These are phyloP conservation scores for barrel medic (Medicago truncatula) DNA, from an alignment of 306 rosid genomes.

Conservation along the genomic window DNA sequence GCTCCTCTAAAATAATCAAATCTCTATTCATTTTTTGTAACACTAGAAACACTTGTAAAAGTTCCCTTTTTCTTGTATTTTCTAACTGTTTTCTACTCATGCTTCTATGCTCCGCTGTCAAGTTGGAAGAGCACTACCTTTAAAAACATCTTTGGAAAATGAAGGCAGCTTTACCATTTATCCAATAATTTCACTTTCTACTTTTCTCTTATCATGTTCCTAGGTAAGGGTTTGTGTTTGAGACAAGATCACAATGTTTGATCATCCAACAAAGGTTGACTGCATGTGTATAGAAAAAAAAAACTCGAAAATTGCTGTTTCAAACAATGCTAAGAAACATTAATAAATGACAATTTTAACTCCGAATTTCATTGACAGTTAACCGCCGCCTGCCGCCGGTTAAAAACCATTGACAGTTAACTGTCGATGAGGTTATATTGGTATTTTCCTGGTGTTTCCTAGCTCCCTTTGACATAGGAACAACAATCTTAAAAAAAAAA, in stretches of 20 bases:
- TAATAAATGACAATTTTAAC: too few relatives aligned
- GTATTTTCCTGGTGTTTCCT: too few relatives aligned
- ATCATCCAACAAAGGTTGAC: conserved; percentile 47
- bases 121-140: conserved; percentile 40
- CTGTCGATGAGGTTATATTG: too few relatives aligned
- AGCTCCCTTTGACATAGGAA: too few relatives aligned
- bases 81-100: conserved; percentile 35
- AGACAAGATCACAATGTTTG: conserved; percentile 38
- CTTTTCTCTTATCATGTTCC: conserved; percentile 44
- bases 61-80: conserved; percentile 1
- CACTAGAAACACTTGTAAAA: neutral
- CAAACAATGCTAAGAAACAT: too few relatives aligned
- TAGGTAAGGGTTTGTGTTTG: conserved; percentile 33
- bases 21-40: neutral
- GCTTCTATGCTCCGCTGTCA: conserved; percentile 40
- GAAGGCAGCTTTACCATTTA: conserved; percentile 42
- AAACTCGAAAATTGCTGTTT: too few relatives aligned
- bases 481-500: conserved; percentile 23
- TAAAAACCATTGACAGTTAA: too few relatives aligned
- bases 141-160: conserved; percentile 43
- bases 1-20: neutral
- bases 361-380: too few relatives aligned
- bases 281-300: conserved; percentile 18
- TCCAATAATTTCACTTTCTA: conserved; percentile 38
- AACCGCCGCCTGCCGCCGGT: too few relatives aligned